These are phyloP conservation scores for Fusarium globosum DNA, from an alignment of 2,329 filamentous ascomycete species.

Conservation along the genomic window DNA sequence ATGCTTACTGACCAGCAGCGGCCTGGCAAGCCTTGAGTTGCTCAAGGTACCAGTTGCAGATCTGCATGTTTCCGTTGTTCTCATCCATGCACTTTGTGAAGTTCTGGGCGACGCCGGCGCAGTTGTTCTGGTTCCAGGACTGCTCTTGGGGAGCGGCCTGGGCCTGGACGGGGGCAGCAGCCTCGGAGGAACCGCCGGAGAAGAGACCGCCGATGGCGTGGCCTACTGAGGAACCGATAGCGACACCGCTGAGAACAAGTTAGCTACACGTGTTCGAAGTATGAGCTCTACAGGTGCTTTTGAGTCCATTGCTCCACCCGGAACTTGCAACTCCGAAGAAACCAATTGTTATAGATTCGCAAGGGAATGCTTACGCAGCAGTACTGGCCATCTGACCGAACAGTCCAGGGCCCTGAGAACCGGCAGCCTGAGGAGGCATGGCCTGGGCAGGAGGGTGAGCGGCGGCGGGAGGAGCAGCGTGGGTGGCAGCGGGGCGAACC, in stretches of 20 bases:
- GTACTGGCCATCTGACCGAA: slow-evolving; percentile 98
- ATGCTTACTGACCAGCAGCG: slow-evolving; percentile 74
- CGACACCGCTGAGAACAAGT: slow-evolving; percentile 79
- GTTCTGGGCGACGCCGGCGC: slow-evolving; percentile 80
- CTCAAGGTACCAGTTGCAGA: slow-evolving; percentile 98
- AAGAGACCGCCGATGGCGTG: slow-evolving; percentile 94
- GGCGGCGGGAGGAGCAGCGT: slow-evolving; percentile 65
- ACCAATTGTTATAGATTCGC: neutral
- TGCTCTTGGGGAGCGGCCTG: slow-evolving; percentile 59
- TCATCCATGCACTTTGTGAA: slow-evolving; percentile 99
- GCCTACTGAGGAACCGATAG: slow-evolving; percentile 93
- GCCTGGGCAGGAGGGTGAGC: slow-evolving; percentile 35
- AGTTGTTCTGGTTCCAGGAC: slow-evolving; percentile 71
- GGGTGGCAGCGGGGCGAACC: slow-evolving; percentile 76
- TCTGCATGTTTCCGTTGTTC: slow-evolving; percentile 91
- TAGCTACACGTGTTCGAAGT: slow-evolving; percentile 32
- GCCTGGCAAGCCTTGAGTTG: slow-evolving; percentile 92
- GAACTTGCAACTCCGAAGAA: neutral
- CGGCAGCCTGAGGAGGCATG: slow-evolving; percentile 44
- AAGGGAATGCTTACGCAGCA: slow-evolving; percentile 82
- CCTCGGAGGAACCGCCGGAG: slow-evolving; percentile 78
- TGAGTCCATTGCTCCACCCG: slow-evolving; percentile 10
- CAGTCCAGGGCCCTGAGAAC: slow-evolving; percentile 80
- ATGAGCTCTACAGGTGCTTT: neutral
- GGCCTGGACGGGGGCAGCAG: slow-evolving; percentile 62